Percentiles rank a stretch among this genome's conserved stretches.
Evolutionary conservation across 2,329 filamentous ascomycete species (phyloP).

Genomic region (Boeremia exigua): DNA sequence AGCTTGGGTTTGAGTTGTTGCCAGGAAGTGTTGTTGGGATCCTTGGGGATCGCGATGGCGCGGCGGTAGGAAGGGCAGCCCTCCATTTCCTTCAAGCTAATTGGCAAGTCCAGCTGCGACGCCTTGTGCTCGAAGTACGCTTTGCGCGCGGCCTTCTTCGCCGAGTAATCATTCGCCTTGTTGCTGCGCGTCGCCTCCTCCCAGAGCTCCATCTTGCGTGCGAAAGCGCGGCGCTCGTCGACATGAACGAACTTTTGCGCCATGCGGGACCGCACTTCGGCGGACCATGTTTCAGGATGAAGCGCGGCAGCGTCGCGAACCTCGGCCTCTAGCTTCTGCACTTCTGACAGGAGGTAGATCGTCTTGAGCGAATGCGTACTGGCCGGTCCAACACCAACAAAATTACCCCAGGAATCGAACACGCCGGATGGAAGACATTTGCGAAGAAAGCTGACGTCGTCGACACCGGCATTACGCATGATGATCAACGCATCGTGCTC

Average conservation of each 20-base stretch:
- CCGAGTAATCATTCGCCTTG: slow-evolving; percentile 38
- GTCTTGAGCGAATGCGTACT: slow-evolving; percentile 43
- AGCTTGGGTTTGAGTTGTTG: slow-evolving; percentile 45
- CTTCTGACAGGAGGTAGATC: slow-evolving; percentile 40
- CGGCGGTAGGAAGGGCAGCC: slow-evolving; percentile 49
- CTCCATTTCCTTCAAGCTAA: slow-evolving; percentile 42
- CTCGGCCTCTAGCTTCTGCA: slow-evolving; percentile 36
- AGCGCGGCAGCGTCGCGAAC: slow-evolving; percentile 25
- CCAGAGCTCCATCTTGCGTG: slow-evolving; percentile 47
- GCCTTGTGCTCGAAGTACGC: slow-evolving; percentile 48
- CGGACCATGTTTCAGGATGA: slow-evolving; percentile 25
- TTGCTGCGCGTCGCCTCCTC: slow-evolving; percentile 41
- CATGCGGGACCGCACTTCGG: slow-evolving; percentile 32
- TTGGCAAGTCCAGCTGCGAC: slow-evolving; percentile 45
- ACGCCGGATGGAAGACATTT: slow-evolving; percentile 43
- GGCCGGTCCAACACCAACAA: slow-evolving; percentile 44
- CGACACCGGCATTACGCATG: slow-evolving; percentile 33
- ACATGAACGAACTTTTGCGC: slow-evolving; percentile 31
- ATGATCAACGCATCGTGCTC: slow-evolving; percentile 39
- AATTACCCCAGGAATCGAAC: slow-evolving; percentile 50
- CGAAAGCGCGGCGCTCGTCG: slow-evolving; percentile 42
- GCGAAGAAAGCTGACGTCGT: slow-evolving; percentile 37
- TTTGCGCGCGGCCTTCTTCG: slow-evolving; percentile 44
- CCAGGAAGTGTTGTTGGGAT: slow-evolving; percentile 46
- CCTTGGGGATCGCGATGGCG: slow-evolving; percentile 49